Conservation (phyloP, 2,329 filamentous ascomycete species). For the Alternaria sp. region DNA sequence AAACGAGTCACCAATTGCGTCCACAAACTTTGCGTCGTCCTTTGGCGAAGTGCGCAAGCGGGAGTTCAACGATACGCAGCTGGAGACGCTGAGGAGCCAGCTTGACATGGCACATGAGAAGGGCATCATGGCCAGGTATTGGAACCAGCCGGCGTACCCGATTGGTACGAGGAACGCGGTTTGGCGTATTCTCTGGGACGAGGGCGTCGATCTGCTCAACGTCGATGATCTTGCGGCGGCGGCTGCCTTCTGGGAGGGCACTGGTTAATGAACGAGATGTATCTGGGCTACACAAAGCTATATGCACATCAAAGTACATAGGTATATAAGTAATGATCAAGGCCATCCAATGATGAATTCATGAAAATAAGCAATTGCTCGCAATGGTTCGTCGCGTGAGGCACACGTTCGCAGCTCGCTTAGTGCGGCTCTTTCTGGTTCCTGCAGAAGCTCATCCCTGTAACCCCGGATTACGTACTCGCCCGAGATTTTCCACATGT, state of each 20-base stretch:
- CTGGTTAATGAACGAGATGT: constrained; percentile 13
- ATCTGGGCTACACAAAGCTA: background rate
- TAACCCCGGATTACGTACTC: constrained; percentile 27
- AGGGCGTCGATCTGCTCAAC: constrained; percentile 67
- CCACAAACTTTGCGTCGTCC: constrained; percentile 55
- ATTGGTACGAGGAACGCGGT: constrained; percentile 57
- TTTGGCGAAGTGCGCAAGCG: constrained; percentile 48
- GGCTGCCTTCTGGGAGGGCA: constrained; percentile 51
- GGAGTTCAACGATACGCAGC: constrained; percentile 56
- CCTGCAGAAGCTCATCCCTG: constrained; percentile 22
- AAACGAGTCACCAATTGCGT: constrained; percentile 61
- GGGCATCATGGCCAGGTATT: constrained; percentile 67
- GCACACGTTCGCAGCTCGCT: constrained; percentile 10
- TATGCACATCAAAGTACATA: background rate
- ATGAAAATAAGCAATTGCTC: background rate
- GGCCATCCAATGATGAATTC: background rate
- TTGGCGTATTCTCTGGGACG: constrained; percentile 63
- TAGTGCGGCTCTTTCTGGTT: constrained; percentile 18
- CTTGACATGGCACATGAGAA: constrained; percentile 60
- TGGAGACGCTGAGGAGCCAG: constrained; percentile 59
- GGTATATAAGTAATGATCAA: background rate
- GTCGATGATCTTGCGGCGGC: constrained; percentile 65
- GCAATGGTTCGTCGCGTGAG: background rate
- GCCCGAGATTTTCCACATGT: constrained; percentile 20
- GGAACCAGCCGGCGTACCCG: constrained; percentile 65